phyloP scores from a whole-genome alignment of 2,329 filamentous ascomycete genomes.

The Aureobasidium melanogenum region DNA sequence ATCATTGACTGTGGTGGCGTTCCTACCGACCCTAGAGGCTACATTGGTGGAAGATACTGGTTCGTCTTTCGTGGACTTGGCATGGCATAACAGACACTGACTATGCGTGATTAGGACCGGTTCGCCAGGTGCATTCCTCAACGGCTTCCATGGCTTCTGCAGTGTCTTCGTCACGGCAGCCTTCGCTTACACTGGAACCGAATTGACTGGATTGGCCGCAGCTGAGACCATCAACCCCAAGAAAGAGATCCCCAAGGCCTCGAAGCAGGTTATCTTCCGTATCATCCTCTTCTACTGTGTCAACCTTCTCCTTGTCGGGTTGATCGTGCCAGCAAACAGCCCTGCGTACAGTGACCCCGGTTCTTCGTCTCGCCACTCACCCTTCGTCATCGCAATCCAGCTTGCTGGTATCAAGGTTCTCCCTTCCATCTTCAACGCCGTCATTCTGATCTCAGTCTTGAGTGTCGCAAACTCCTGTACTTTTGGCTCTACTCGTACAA shows the following conservation, averaged over 20 bases:
- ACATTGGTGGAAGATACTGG: constrained; percentile 51
- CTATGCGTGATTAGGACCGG: not conserved
- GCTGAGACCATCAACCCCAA: constrained; percentile 40
- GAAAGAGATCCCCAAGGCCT: constrained; percentile 25
- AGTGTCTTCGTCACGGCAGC: constrained; percentile 55
- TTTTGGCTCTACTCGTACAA: constrained; percentile 48
- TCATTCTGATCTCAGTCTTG: constrained; percentile 51
- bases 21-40: constrained; percentile 42
- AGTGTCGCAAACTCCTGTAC: constrained; percentile 48
- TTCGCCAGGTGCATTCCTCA: constrained; percentile 29
- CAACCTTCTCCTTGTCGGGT: constrained; percentile 17
- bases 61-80: constrained; percentile 41
- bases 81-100: not conserved
- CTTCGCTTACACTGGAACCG: constrained; percentile 54
- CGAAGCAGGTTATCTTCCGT: constrained; percentile 18
- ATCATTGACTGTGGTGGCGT: constrained; percentile 52
- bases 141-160: constrained; percentile 57
- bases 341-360: constrained; percentile 23
- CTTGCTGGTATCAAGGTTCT: constrained; percentile 51
- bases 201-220: constrained; percentile 43
- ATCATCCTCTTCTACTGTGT: constrained; percentile 18
- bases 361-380: constrained; percentile 38
- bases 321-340: constrained; percentile 17
- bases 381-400: constrained; percentile 56
- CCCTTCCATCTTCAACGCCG: constrained; percentile 56